Evolutionary conservation across 208 protist genomes (phyloP).

Genomic region (Wallacemonas collosoma): DNA sequence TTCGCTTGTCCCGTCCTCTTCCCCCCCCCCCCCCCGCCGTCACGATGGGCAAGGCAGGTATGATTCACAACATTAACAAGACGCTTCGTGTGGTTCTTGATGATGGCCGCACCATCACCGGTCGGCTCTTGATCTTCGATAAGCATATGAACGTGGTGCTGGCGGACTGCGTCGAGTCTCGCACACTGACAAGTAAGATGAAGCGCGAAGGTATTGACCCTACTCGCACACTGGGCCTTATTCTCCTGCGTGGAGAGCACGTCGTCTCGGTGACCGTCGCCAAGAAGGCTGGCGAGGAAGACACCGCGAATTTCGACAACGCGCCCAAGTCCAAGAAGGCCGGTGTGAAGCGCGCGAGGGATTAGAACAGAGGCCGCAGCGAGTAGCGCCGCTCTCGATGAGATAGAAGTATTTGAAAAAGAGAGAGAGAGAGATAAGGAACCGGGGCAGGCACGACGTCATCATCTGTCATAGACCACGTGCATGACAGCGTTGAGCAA

Average conservation of each 20-base stretch:
- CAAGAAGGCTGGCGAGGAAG: slow-evolving; percentile 24
- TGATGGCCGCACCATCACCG: slow-evolving; percentile 74
- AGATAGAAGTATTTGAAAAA: no score
- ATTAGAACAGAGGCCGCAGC: slow-evolving; percentile 11
- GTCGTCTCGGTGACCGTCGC: slow-evolving; percentile 79
- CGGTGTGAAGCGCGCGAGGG: slow-evolving; percentile 32
- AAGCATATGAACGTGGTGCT: slow-evolving; percentile 91
- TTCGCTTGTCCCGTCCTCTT: neutral
- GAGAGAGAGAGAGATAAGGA: no score
- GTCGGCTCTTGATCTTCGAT: slow-evolving; percentile 84
- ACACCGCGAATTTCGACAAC: slow-evolving; percentile 34
- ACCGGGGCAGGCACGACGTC: no score
- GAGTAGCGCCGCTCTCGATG: no score
- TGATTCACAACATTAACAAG: slow-evolving; percentile 88
- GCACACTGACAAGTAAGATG: slow-evolving; percentile 75
- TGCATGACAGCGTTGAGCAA: no score
- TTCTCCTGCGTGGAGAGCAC: slow-evolving; percentile 85
- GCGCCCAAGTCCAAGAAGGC: slow-evolving; percentile 30
- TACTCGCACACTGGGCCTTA: slow-evolving; percentile 63
- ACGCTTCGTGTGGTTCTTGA: slow-evolving; percentile 62
- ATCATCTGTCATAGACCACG: no score
- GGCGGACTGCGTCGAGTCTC: slow-evolving; percentile 53
- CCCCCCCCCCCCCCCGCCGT: neutral
- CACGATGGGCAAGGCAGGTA: slow-evolving; percentile 69
- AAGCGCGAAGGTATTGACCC: slow-evolving; percentile 50